Evolutionary conservation across 108 stramenopile species (phyloP).

Genomic region (Nannochloropsis gaditana): DNA sequence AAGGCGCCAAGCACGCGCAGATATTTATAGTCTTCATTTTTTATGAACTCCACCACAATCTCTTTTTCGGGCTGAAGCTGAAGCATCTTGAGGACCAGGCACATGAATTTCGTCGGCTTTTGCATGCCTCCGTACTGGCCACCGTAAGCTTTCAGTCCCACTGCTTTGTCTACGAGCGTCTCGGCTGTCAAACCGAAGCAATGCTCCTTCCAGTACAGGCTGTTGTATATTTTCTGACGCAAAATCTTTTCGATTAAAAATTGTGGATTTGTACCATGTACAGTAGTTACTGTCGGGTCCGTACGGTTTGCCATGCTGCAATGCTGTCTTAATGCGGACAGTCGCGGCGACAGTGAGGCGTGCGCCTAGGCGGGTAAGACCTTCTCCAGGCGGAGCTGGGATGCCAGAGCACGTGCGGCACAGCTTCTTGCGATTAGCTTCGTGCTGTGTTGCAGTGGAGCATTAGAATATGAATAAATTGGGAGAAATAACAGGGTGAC

Average conservation of each 20-base stretch:
- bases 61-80: conserved; percentile 91
- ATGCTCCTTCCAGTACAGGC: conserved; percentile 63
- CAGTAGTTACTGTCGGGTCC: conserved; percentile 73
- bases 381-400: too few species aligned
- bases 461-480: too few species aligned
- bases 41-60: conserved; percentile 75
- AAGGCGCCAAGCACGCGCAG: conserved; percentile 84
- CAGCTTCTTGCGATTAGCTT: too few species aligned
- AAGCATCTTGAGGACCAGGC: conserved; percentile 84
- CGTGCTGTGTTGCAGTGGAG: too few species aligned
- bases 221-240: conserved; percentile 77
- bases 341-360: too few species aligned
- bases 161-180: conserved; percentile 84
- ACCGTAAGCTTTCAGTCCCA: conserved; percentile 70
- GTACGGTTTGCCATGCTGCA: conserved; percentile 61
- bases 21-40: conserved; percentile 94
- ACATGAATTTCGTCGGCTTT: conserved; percentile 86
- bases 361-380: too few species aligned
- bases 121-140: conserved; percentile 75
- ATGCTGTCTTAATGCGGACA: too few species aligned
- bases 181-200: conserved; percentile 76
- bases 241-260: conserved; percentile 97
- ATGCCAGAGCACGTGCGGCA: too few species aligned
- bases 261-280: conserved; percentile 98
- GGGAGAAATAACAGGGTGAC: too few species aligned